These are phyloP conservation scores for Aspergillus sclerotiicarbonarius DNA, from an alignment of 495 filamentous ascomycete genomes.

Conservation along the genomic window DNA sequence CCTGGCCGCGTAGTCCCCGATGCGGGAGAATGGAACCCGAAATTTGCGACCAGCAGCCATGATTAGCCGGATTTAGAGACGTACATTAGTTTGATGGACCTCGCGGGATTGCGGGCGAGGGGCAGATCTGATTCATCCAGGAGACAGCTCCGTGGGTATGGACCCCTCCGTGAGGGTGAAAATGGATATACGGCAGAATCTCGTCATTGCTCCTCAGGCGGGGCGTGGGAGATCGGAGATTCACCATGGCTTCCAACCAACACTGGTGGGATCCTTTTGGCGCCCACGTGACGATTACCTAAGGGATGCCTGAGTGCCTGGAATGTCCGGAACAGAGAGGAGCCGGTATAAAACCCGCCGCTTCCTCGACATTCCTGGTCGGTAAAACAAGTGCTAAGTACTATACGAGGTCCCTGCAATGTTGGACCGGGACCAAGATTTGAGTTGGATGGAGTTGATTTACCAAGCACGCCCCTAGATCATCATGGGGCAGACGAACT, in stretches of 20 bases:
- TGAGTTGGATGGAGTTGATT: no score
- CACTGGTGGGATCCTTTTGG: no score
- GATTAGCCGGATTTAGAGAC: not conserved
- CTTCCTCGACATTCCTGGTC: no score
- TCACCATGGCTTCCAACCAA: no score
- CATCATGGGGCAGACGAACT: no score
- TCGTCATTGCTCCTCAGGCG: not conserved
- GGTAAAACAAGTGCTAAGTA: no score
- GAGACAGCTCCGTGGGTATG: not conserved
- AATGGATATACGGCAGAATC: not conserved
- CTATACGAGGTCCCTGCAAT: no score
- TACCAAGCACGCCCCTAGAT: no score
- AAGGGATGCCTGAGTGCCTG: not conserved
- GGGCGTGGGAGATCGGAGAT: not conserved
- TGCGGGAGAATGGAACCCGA: constrained; percentile 5
- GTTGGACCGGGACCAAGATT: no score
- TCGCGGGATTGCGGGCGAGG: constrained; percentile 2
- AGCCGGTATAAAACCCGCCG: no score
- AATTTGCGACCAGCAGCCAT: not conserved
- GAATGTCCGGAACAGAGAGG: no score
- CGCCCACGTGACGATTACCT: not conserved
- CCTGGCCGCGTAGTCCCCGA: constrained; percentile 8
- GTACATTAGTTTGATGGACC: constrained; percentile 5
- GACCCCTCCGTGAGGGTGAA: not conserved
- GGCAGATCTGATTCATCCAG: not conserved